Conservation (phyloP, 139 green algal genomes). For the Limnomonas spitsbergensis region DNA sequence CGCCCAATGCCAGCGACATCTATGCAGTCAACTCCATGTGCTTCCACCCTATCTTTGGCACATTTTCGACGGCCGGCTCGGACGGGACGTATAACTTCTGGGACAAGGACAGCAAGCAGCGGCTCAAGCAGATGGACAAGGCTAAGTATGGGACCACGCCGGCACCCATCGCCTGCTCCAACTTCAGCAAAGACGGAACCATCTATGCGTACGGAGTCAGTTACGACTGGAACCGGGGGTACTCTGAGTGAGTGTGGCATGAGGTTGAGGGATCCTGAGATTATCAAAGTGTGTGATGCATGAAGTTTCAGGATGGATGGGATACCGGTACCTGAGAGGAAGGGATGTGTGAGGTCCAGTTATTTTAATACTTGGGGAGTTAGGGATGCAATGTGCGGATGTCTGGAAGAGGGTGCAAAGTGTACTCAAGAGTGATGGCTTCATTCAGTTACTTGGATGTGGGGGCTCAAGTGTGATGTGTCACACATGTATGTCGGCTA, state of each 20-base stretch:
- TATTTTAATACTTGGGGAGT: too few relatives aligned
- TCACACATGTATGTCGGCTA: too few relatives aligned
- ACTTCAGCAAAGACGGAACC: constrained; percentile 85
- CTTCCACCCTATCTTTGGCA: constrained; percentile 87
- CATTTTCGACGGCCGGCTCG: constrained; percentile 87
- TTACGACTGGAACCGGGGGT: constrained; percentile 92
- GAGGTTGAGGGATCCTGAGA: neutral
- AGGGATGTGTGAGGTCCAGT: too few relatives aligned
- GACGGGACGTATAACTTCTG: constrained; percentile 98
- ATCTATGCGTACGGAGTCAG: constrained; percentile 88
- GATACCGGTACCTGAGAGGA: too few relatives aligned
- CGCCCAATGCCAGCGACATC: constrained; percentile 64
- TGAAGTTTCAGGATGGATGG: too few relatives aligned
- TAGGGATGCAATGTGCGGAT: too few relatives aligned
- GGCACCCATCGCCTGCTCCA: constrained; percentile 77
- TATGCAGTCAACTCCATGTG: constrained; percentile 92
- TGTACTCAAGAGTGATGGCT: too few relatives aligned
- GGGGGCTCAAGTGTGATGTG: too few relatives aligned
- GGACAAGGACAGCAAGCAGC: constrained; percentile 98
- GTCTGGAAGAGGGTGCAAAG: too few relatives aligned
- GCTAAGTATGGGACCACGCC: constrained; percentile 37
- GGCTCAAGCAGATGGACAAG: constrained; percentile 81
- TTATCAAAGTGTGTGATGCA: too few relatives aligned
- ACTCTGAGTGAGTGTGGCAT: constrained; percentile 49
- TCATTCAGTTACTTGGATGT: too few relatives aligned